These are phyloP conservation scores for Sinapis alba DNA, from an alignment of 441 rosid genomes.

Conservation along the genomic window DNA sequence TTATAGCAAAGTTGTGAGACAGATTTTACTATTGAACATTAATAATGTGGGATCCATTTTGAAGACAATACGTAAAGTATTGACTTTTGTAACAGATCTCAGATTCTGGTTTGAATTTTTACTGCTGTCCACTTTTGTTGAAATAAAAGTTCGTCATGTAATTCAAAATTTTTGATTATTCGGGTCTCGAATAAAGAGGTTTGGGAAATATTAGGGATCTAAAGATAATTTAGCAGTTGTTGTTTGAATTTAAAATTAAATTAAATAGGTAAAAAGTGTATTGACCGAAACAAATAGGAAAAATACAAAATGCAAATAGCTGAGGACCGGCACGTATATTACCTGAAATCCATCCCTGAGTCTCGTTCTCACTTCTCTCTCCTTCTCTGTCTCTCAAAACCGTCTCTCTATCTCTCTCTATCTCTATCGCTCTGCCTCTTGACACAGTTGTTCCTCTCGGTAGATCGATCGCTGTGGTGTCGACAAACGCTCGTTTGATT, in stretches of 20 bases:
- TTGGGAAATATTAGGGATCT: neutral
- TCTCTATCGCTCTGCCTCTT: slow-evolving; percentile 1
- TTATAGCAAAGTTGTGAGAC: too few relatives aligned
- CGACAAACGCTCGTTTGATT: slow-evolving; percentile 31
- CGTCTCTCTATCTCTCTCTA: slow-evolving; percentile 24
- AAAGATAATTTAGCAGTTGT: neutral
- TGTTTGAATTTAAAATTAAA: neutral
- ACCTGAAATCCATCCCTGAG: slow-evolving; percentile 27
- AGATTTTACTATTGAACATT: too few relatives aligned
- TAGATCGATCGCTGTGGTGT: slow-evolving; percentile 38
- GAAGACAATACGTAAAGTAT: too few relatives aligned
- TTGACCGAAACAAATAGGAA: slow-evolving; percentile 16
- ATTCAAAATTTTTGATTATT: too few relatives aligned
- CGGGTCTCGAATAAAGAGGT: neutral
- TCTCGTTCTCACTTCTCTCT: neutral
- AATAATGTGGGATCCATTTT: too few relatives aligned
- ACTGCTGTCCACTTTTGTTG: too few relatives aligned
- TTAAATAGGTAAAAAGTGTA: neutral
- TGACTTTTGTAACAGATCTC: too few relatives aligned
- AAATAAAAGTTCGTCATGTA: too few relatives aligned
- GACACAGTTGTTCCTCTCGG: slow-evolving; percentile 6
- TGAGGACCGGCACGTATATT: slow-evolving; percentile 41
- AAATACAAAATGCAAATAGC: slow-evolving; percentile 19
- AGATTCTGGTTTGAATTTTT: too few relatives aligned
- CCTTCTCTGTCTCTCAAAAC: neutral